These are phyloP conservation scores for rapeseed (Brassica napus) DNA, from an alignment of 345 rosid species.

Conservation along the genomic window Da-Ae NC_063447.1:2938501-2939000, in stretches of 20 bases:
- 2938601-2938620: slow-evolving; percentile 16
- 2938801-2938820: neutral
- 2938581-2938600: slow-evolving; percentile 5
- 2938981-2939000: neutral
- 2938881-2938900: neutral
- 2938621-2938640: neutral
- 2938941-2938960: neutral
- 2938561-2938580: neutral
- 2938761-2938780: neutral
- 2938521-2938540: neutral
- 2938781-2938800: neutral
- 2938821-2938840: neutral
- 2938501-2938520: neutral
- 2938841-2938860: slow-evolving; percentile 10
- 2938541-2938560: neutral
- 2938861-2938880: slow-evolving; percentile 9
- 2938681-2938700: neutral
- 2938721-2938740: neutral
- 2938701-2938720: neutral
- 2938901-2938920: slow-evolving; percentile 10
- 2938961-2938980: neutral
- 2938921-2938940: slow-evolving; percentile 8
- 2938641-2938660: neutral
- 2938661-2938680: slow-evolving; percentile 11
- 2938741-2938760: neutral